Evolutionary conservation across 2,329 filamentous ascomycete genomes (phyloP), one percentile per base, ranked within the genome.

Genomic region (Trichophyton mentagrophytes): DNA sequence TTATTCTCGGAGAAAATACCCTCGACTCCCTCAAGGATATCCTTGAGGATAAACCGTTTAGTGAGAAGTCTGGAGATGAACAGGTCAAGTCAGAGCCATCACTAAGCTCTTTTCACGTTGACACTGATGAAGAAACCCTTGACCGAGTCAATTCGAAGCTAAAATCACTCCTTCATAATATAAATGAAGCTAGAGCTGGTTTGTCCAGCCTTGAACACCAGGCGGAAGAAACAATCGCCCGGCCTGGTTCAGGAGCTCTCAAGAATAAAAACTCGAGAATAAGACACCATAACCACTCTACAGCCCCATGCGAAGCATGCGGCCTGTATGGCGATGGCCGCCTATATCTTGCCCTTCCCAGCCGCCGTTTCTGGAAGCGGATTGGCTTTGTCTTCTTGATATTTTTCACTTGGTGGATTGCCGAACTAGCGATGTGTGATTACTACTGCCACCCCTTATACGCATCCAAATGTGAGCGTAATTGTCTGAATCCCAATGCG

Each of bases 391-490:
- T 72, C 30, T 67, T 75, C 11, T 62, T 79, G 1, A 22, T 73
- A 6, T 70, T 76, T 17, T 67, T 78, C 17, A 65, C 71, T 42
- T 85, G 79, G 79, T 79, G 77, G 66, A 65, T 79, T 33, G 67
- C 74, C 46, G 80, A 82, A 68, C 72, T 72, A 36, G 67, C 73
- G 40, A 76, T 80, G 67, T 79, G 77, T 64, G 76, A 79, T 40
- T 69, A 75, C 30, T 82, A 79, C 69, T 81, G 79, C 66, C 78
- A 81, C 56, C 78, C 77, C 2, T 64, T 71, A 6, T 77, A 80
- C 62, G 77, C 80, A 3, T 65, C 71, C 11, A 73, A 67, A 6
- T 82, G 81, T 65, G 69, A 74, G 40, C 78, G 77, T 22, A 80
- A 78, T 62, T 80, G 79, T 59, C 71, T 82, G 38, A 72, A 77